Evolutionary conservation across 192 early-diverging fungal species (phyloP), one percentile per base, ranked within the genome.

Genomic region (Kappamyces sp.): DNA sequence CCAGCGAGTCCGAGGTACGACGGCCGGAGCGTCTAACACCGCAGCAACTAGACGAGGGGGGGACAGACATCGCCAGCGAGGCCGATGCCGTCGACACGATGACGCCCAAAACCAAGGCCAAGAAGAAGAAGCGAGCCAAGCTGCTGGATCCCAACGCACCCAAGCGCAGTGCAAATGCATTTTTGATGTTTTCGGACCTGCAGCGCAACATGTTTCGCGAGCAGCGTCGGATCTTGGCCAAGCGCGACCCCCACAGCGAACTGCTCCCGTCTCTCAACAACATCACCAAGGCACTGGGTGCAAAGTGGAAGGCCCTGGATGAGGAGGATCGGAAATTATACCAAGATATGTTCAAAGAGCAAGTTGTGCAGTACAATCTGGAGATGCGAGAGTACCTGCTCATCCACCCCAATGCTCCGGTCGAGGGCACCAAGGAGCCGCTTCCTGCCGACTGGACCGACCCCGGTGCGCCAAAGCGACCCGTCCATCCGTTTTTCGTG

Each of bases 131-230:
- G 3, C 10, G 52, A 10, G 42, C 42, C 13, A 54, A 54, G 42
- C 32, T 54, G 5, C 52, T 54, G n/a, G 70, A 72, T 39, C 70
- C 70, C 1, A 61, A 72, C 48, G 59, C 66, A 0, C 70, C 70
- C 9, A 57, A 52, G 61, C 40, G 60, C 5, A 9, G 9, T 10
- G 66, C 70, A 3, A 72, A 72, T 64, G 70, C 70, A 8, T 72
- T 72, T 51, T 64, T 72, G 55, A 15, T 72, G 0, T 72, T 58
- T 48, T 72, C 66, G 40, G 70, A 72, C n/a, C 8, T 67, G 62
- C 42, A 47, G 13, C 61, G 70, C 34, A 62, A 64, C 40, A 41
- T 47, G 42, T 38, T 72, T 1, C 68, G 64, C 39, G 64, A 68
- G 35, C 66, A 72, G 35, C 36, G 55, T n/a, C 6, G 52, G 5